Percentiles rank a stretch among this genome's conserved stretches.
Evolutionary conservation across 2,329 filamentous ascomycete genomes (phyloP).

Genomic region (Colletotrichum echinochloae): DNA sequence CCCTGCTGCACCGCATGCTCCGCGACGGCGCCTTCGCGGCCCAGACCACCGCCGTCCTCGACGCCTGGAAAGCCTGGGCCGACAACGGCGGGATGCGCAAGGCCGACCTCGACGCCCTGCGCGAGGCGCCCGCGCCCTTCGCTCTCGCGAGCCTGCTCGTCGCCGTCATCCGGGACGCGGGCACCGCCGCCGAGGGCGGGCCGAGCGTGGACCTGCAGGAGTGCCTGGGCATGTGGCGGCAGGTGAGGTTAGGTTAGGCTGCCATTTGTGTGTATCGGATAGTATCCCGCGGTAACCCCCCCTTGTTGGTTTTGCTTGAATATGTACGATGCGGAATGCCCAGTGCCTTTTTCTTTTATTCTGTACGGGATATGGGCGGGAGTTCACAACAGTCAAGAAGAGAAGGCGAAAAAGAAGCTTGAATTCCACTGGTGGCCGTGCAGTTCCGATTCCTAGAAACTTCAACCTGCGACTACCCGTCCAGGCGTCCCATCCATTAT

Average conservation of each 20-base stretch:
- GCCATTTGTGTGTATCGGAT: too few species aligned
- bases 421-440: background rate
- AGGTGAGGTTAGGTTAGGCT: conserved; percentile 64
- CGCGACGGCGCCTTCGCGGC: conserved; percentile 59
- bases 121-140: conserved; percentile 56
- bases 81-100: conserved; percentile 66
- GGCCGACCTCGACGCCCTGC: conserved; percentile 54
- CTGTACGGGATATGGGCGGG: background rate
- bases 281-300: background rate
- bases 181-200: conserved; percentile 59
- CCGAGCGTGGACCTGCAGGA: conserved; percentile 66
- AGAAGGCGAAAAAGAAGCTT: background rate
- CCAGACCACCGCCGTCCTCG: conserved; percentile 54
- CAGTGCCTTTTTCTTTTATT: background rate
- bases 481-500: background rate
- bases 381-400: background rate
- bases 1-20: conserved; percentile 64
- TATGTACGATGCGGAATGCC: background rate
- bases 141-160: conserved; percentile 62
- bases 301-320: background rate
- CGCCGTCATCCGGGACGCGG: conserved; percentile 60
- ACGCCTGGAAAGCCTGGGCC: conserved; percentile 66
- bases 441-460: background rate
- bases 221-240: conserved; percentile 65
- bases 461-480: background rate